phyloP scores from a whole-genome alignment of 2,329 filamentous ascomycete species.

The Neonectria ditissima region DNA sequence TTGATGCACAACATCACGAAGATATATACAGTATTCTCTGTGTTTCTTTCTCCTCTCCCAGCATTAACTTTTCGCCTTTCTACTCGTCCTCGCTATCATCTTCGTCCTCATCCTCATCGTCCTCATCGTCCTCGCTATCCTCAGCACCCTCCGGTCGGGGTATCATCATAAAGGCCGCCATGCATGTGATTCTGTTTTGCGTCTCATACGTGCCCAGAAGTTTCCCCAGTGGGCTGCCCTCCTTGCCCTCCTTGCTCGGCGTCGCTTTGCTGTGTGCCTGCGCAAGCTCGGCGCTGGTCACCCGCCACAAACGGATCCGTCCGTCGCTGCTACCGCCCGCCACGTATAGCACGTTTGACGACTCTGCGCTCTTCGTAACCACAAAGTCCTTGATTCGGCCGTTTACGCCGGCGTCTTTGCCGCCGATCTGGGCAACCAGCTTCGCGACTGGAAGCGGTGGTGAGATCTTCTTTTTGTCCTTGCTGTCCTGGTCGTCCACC shows the following conservation, averaged over 20 bases:
- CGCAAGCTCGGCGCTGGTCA: constrained; percentile 60
- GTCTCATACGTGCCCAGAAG: constrained; percentile 85
- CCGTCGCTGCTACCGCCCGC: constrained; percentile 88
- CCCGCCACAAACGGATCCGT: constrained; percentile 80
- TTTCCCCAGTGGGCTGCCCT: constrained; percentile 63
- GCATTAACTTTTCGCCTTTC: not conserved
- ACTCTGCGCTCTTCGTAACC: constrained; percentile 62
- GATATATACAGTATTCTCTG: not conserved
- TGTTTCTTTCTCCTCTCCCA: not conserved
- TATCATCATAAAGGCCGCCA: constrained; percentile 88
- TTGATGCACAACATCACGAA: not conserved
- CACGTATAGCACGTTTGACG: constrained; percentile 63
- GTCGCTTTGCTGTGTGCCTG: constrained; percentile 42
- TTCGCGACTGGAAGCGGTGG: constrained; percentile 67
- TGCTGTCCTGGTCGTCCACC: constrained; percentile 47
- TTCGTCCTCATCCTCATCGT: constrained; percentile 53
- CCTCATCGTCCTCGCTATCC: constrained; percentile 66
- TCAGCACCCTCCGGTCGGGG: constrained; percentile 71
- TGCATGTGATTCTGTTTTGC: constrained; percentile 87
- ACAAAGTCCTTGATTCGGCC: constrained; percentile 91
- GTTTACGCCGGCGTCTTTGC: constrained; percentile 73
- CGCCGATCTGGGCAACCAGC: constrained; percentile 82
- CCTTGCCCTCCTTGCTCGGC: constrained; percentile 43
- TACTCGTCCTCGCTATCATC: constrained; percentile 54
- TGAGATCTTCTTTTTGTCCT: constrained; percentile 37